phyloP scores from a whole-genome alignment of 441 rosid genomes.

The Melastoma candidum region DNA sequence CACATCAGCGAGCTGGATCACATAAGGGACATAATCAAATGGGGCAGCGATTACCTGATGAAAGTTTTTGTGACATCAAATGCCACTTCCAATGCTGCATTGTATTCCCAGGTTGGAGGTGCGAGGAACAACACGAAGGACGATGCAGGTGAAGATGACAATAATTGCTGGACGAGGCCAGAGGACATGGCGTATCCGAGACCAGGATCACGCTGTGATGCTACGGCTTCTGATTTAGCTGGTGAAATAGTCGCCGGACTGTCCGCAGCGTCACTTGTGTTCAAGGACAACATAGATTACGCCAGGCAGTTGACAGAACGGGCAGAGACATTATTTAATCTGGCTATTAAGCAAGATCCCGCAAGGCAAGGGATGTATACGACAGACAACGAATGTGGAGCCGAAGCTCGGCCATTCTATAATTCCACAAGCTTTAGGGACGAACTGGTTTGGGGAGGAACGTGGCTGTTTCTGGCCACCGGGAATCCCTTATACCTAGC shows the following conservation, averaged over 20 bases:
- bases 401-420: conserved; percentile 34
- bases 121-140: conserved; percentile 18
- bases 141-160: conserved; percentile 17
- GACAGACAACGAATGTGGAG: conserved; percentile 26
- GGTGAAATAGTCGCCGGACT: conserved; percentile 50
- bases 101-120: conserved; percentile 62
- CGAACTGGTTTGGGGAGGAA: conserved; percentile 52
- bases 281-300: conserved; percentile 31
- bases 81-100: conserved; percentile 15
- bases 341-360: conserved; percentile 19
- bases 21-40: conserved; percentile 43
- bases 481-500: conserved; percentile 37
- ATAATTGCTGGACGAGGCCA: conserved; percentile 58
- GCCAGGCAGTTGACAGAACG: conserved; percentile 17
- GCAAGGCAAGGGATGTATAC: conserved; percentile 27
- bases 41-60: conserved; percentile 57
- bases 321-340: conserved; percentile 29
- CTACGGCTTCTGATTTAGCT: conserved; percentile 39
- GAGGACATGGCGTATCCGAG: conserved; percentile 47
- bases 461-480: conserved; percentile 51
- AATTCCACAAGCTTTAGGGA: conserved; percentile 39
- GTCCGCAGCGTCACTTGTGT: conserved; percentile 48
- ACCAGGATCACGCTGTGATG: conserved; percentile 31
- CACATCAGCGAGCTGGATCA: conserved; percentile 50
- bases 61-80: conserved; percentile 30